Evolutionary conservation across 2,329 filamentous ascomycete genomes (phyloP), one percentile per base, ranked within the genome.

Genomic region (Fusarium guadeloupense): DNA sequence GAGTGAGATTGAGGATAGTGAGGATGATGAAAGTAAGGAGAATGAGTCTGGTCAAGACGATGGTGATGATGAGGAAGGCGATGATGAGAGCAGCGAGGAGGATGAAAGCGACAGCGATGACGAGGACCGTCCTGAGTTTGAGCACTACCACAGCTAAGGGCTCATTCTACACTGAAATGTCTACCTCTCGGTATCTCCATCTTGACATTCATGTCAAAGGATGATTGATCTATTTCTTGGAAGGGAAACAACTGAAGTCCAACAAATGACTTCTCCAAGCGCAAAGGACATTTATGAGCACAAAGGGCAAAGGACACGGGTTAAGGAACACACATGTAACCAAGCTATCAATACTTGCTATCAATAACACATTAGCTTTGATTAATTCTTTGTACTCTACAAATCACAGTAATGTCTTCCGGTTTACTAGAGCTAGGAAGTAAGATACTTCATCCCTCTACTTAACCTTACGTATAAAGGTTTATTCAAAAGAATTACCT

Each of bases 51-150:
- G n/a, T 20, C 10, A 14, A 9, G 33, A 19, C 33, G 16, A 35
- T 6, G 16, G 17, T 5, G 26, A 31, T 13, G 19, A 17, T 1
- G 16, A 20, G 4, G 33, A 31, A 4, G 26, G 30, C 16, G 39
- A 28, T n/a, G 25, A 33, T 34, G 12, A n/a, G 17, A 33, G 19
- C 8, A 30, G n/a, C 9, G 20, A 34, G 8, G 43, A 40, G 19
- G 44, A 43, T 16, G 40, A 39, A 6, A 38, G 25, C 7, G 38
- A 46, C n/a, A 53, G 25, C 6, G 51, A 53, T 1, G 44, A 54
- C 13, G 31, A 40, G 6, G 30, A 38, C 5, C 33, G 35, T n/a
- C 47, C 42, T 9, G 12, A 31, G 33, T 48, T 54, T n/a, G 57
- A 31, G 9, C 42, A 43, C 21, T 39, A 30, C 9, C 14, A n/a